A percentile compares a stretch with the other conserved stretches of the same genome.
These are phyloP conservation scores for Elsinoe arachidis DNA, from an alignment of 2,329 filamentous ascomycete genomes.

Conservation along the genomic window DNA sequence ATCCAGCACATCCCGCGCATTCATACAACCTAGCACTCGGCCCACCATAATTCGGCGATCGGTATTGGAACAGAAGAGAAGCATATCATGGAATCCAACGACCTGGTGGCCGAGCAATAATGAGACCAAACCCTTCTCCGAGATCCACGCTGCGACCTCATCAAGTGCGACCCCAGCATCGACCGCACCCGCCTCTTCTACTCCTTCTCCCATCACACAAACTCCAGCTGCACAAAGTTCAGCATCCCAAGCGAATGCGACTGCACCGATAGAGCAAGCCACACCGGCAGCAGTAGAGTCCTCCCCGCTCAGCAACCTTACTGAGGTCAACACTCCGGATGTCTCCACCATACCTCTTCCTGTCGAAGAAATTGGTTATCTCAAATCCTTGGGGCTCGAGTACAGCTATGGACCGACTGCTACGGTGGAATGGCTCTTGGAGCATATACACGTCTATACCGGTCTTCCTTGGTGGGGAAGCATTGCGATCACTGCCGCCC, in stretches of 20 bases:
- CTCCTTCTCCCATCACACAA: conserved; percentile 17
- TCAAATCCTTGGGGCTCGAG: conserved; percentile 74
- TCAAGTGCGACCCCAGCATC: conserved; percentile 11
- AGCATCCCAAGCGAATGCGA: conserved; percentile 13
- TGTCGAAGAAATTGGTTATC: conserved; percentile 65
- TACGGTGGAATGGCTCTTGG: conserved; percentile 64
- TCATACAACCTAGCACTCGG: conserved; percentile 2
- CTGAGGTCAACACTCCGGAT: conserved; percentile 29
- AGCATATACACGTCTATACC: conserved; percentile 69
- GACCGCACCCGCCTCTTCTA: background rate
- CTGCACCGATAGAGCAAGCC: too few relatives aligned
- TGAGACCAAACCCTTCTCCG: background rate
- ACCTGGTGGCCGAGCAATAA: conserved; percentile 4
- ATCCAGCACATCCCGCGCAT: conserved; percentile 17
- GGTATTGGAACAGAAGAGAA: conserved; percentile 3
- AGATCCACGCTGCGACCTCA: background rate
- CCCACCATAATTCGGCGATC: background rate
- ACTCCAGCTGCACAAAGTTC: conserved; percentile 23
- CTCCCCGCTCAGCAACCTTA: conserved; percentile 20
- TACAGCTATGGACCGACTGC: conserved; percentile 76
- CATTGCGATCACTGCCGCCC: conserved; percentile 56
- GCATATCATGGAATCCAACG: conserved; percentile 10
- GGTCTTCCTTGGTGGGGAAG: conserved; percentile 77
- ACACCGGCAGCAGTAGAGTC: conserved; percentile 17
- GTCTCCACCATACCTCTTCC: conserved; percentile 46